Conservation (phyloP, 2,329 filamentous ascomycete species). For the Myriangium duriaei region DNA sequence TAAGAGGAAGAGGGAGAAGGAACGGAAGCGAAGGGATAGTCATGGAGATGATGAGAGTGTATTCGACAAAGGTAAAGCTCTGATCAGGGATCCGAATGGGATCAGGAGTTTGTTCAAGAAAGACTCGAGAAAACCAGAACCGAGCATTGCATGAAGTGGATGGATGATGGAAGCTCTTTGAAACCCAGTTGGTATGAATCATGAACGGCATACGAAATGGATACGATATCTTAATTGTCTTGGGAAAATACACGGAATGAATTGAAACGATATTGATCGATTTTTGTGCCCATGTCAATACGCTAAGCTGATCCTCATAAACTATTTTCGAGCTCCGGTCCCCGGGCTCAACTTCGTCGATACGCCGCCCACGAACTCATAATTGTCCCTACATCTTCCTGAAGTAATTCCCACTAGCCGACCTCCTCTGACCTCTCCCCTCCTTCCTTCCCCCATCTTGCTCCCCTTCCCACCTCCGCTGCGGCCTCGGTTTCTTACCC, state of each 20-base stretch:
- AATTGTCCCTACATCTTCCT: conserved; percentile 45
- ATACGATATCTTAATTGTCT: too few relatives aligned
- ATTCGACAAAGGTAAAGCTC: conserved; percentile 11
- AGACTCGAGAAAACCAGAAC: conserved; percentile 5
- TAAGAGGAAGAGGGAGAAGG: conserved; percentile 9
- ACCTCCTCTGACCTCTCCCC: conserved; percentile 41
- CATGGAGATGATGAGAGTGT: conserved; percentile 9
- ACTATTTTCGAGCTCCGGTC: too few relatives aligned
- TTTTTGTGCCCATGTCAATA: too few relatives aligned
- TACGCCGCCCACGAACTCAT: too few relatives aligned
- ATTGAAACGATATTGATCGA: too few relatives aligned
- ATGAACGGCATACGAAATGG: too few relatives aligned
- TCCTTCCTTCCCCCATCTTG: conserved; percentile 19
- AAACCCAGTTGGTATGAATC: too few relatives aligned
- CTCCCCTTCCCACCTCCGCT: conserved; percentile 24
- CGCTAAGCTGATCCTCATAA: too few relatives aligned
- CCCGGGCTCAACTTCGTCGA: too few relatives aligned
- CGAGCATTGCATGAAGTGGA: conserved; percentile 7
- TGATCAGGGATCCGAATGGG: conserved; percentile 30
- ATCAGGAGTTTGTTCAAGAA: conserved; percentile 31
- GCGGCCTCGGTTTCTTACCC: conserved; percentile 34
- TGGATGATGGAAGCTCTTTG: too few relatives aligned
- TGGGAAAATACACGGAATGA: too few relatives aligned
- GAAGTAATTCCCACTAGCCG: conserved; percentile 66
- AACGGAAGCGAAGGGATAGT: conserved; percentile 10